Percentiles rank a stretch among this genome's conserved stretches.
phyloP scores from a whole-genome alignment of 2,329 filamentous ascomycete species.

The Hypoxylon sp. region DNA sequence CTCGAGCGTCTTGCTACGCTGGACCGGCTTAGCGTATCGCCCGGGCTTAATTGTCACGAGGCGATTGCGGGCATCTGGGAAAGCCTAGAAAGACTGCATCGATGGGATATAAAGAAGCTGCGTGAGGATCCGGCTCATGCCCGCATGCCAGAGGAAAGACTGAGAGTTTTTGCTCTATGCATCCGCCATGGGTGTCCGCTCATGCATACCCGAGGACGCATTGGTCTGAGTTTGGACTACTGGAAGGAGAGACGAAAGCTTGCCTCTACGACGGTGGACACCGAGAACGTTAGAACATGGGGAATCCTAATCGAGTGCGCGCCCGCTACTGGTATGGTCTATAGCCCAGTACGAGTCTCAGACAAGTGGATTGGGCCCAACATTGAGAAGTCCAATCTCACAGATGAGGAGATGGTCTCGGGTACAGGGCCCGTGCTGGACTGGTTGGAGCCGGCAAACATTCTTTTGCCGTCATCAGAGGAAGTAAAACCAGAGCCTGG shows the following conservation, averaged over 20 bases:
- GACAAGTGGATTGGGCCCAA: constrained; percentile 80
- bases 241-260: constrained; percentile 77
- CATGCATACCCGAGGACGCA: constrained; percentile 76
- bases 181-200: constrained; percentile 77
- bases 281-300: constrained; percentile 69
- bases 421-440: constrained; percentile 66
- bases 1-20: constrained; percentile 77
- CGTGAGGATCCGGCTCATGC: constrained; percentile 63
- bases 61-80: constrained; percentile 81
- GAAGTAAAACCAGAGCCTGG: constrained; percentile 66
- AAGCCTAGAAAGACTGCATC: constrained; percentile 77
- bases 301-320: constrained; percentile 78
- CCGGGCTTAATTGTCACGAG: constrained; percentile 81
- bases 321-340: constrained; percentile 56
- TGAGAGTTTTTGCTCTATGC: constrained; percentile 75
- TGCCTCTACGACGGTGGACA: constrained; percentile 55
- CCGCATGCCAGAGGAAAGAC: constrained; percentile 63
- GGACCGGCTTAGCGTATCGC: constrained; percentile 79
- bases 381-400: constrained; percentile 71
- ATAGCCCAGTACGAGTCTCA: constrained; percentile 77
- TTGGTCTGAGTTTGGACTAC: constrained; percentile 83
- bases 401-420: constrained; percentile 60
- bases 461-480: constrained; percentile 66
- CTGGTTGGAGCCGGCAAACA: constrained; percentile 81
- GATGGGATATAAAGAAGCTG: constrained; percentile 76